Evolutionary conservation across 352 stramenopile species (phyloP), one percentile per base, ranked within the genome.

Genomic region (Phytophthora pseudosyringae): DNA sequence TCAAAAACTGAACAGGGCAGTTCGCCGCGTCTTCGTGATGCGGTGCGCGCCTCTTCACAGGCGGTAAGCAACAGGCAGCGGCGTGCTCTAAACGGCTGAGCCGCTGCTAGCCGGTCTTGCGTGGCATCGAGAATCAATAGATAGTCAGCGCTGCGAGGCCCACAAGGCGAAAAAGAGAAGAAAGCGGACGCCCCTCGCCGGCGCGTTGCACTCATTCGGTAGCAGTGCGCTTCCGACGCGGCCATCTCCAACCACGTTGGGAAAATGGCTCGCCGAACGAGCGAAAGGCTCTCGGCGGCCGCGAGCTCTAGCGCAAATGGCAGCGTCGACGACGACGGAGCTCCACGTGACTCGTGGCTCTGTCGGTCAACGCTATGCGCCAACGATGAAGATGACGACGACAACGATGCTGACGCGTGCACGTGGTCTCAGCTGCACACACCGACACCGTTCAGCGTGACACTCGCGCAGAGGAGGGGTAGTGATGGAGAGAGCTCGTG

Each of bases 281-380:
- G 40, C 56, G 59, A 63, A 45, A 59, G 54, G 36, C 38, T 66
- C 32, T 64, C 55, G 25, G 16, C 31, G 33, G 59, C 44, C 39
- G 35, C 35, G 38, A 50, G 59, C 55, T 69, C 44, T 39, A 18
- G 32, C 35, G 36, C 29, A 15, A 60, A 52, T 52, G 50, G 41
- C n/a, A 48, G 36, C 33, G 54, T 58, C 40, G 18, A 57, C 5
- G 45, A 62, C 8, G 65, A 59, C 7, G 40, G 39, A 16, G 21
- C 35, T 40, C 15, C n/a, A 16, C 64, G 67, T 12, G 81, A 91
- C 15, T 74, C 76, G 45, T 90, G 81, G 81, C 51, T 78, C 1
- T 87, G 63, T 43, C 77, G 77, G 28, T 90, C 81, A 3, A 92
- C 81, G 0, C n/a, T 92, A 16, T 83, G 68, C 7, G 68, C 66